These are phyloP conservation scores for Talaromyces verruculosus DNA, from an alignment of 2,329 filamentous ascomycete genomes.

Conservation along the genomic window DNA sequence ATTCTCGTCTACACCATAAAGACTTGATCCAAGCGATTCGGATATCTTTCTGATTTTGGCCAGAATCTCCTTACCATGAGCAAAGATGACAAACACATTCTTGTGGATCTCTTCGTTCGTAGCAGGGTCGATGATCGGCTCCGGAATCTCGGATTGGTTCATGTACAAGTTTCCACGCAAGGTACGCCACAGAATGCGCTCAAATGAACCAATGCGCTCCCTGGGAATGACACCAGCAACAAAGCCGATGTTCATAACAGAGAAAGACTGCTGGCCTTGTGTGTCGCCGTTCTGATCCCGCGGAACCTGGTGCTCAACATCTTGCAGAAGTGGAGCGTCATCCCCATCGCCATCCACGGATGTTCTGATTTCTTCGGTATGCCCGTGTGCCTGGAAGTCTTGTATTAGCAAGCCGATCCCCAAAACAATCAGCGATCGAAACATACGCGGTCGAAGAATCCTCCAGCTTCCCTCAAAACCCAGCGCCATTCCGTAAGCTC, in stretches of 20 bases:
- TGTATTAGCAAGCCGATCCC: constrained; percentile 7
- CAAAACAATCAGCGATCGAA: not conserved
- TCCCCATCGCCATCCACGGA: constrained; percentile 70
- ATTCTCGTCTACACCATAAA: constrained; percentile 98
- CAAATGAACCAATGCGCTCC: constrained; percentile 90
- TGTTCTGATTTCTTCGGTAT: constrained; percentile 92
- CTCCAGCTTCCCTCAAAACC: constrained; percentile 92
- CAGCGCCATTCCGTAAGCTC: constrained; percentile 98
- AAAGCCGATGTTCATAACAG: constrained; percentile 98
- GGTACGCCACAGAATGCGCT: constrained; percentile 95
- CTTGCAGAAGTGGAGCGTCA: constrained; percentile 87
- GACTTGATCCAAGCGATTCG: constrained; percentile 90
- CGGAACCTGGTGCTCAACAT: constrained; percentile 79
- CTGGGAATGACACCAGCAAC: constrained; percentile 93
- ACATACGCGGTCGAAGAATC: constrained; percentile 81
- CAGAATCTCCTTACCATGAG: constrained; percentile 96
- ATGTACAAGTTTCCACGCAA: constrained; percentile 98
- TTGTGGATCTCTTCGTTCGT: constrained; percentile 92
- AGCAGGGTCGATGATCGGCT: constrained; percentile 84
- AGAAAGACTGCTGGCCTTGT: constrained; percentile 80
- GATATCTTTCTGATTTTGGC: constrained; percentile 99
- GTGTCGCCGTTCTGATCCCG: constrained; percentile 61
- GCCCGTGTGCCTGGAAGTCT: constrained; percentile 70
- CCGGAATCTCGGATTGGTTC: constrained; percentile 98
- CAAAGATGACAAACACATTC: constrained; percentile 99